A percentile compares a stretch with the other conserved stretches of the same genome.
Conservation (phyloP, 177 flowering plant species). For the Tripterygium wilfordii region DNA sequence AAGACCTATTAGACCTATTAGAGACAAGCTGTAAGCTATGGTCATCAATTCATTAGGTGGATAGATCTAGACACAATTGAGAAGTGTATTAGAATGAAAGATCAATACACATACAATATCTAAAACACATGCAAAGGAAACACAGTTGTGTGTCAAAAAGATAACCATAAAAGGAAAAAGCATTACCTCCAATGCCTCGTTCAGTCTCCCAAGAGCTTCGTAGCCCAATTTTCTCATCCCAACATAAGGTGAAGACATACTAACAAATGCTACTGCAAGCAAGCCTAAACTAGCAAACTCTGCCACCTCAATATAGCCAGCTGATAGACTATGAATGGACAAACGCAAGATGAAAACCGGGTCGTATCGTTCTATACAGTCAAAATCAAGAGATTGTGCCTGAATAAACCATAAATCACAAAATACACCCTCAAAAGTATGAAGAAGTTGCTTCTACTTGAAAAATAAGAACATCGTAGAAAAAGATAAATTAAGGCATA, state of each 20-base stretch:
- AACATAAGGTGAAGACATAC: conserved; percentile 73
- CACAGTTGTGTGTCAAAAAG: neutral
- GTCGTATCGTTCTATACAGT: conserved; percentile 48
- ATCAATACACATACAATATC: too few relatives aligned
- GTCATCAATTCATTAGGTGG: too few relatives aligned
- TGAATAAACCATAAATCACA: too few relatives aligned
- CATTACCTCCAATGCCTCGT: conserved; percentile 59
- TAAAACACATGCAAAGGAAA: neutral
- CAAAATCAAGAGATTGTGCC: conserved; percentile 21
- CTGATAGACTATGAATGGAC: conserved; percentile 61
- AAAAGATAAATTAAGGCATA: conserved; percentile 12
- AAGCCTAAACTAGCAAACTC: conserved; percentile 85
- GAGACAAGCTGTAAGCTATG: too few relatives aligned
- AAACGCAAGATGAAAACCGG: conserved; percentile 78
- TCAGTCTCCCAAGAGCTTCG: conserved; percentile 61
- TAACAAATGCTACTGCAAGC: conserved; percentile 75
- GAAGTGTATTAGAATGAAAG: too few relatives aligned
- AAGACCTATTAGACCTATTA: too few relatives aligned
- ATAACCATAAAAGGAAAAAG: conserved; percentile 1
- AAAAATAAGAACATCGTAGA: neutral
- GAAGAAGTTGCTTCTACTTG: too few relatives aligned
- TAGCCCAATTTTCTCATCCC: conserved; percentile 75
- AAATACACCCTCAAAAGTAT: too few relatives aligned
- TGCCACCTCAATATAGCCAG: conserved; percentile 63
- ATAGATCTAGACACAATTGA: too few relatives aligned